phyloP scores from a whole-genome alignment of 139 green algal genomes.

The Eudorina sp. region DNA sequence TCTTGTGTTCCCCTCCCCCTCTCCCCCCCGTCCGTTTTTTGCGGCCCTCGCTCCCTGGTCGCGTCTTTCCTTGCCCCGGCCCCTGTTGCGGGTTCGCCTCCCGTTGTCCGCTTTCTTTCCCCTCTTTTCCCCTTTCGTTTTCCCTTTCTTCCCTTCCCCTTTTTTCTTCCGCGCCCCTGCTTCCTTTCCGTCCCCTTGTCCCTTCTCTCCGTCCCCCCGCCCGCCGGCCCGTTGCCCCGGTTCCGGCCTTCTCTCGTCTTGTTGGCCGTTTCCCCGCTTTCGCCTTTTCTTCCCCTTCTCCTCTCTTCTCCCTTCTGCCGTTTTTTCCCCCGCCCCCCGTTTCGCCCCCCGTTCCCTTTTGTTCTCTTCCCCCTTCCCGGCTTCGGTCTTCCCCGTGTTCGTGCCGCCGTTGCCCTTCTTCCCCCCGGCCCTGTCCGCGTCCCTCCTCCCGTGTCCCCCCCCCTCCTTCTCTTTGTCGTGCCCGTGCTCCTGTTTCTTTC shows the following conservation, averaged over 20 bases:
- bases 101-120: constrained; percentile 14
- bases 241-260: not conserved
- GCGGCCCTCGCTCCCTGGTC: not conserved
- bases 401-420: not conserved
- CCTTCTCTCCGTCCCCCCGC: too few species aligned
- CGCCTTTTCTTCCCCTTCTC: not conserved
- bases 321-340: not conserved
- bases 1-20: not conserved
- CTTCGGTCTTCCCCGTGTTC: not conserved
- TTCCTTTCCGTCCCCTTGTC: not conserved
- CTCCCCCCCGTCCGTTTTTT: not conserved
- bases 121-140: too few species aligned
- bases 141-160: too few species aligned
- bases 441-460: not conserved
- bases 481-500: not conserved
- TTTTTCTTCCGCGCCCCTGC: not conserved
- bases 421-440: not conserved
- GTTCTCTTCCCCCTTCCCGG: not conserved
- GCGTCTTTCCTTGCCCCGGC: not conserved
- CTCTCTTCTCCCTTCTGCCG: not conserved
- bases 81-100: not conserved
- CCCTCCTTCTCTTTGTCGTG: constrained; percentile 10
- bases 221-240: too few species aligned
- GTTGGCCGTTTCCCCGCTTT: not conserved
- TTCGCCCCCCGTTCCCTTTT: not conserved